Conservation (phyloP, 768 basidiomycete genomes). For the Naganishia randhawae region DNA sequence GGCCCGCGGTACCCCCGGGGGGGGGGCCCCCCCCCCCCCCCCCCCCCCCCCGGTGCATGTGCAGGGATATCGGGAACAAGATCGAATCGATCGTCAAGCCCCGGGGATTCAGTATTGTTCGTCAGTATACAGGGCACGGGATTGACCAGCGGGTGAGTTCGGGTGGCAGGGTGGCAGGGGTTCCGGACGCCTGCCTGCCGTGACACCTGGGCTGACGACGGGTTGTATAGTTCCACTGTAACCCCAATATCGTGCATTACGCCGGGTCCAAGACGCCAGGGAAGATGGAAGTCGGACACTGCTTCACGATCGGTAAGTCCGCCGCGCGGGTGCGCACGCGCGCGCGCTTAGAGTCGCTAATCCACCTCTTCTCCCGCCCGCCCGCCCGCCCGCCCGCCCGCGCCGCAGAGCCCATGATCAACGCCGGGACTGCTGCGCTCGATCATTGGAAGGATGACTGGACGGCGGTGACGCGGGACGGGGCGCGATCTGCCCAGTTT, state of each 20-base stretch:
- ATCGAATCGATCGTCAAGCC: conserved; percentile 75
- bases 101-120: conserved; percentile 82
- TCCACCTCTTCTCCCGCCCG: no score
- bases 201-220: not conserved
- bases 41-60: no score
- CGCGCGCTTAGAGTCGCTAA: not conserved
- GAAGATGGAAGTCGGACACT: conserved; percentile 76
- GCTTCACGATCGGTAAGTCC: conserved; percentile 54
- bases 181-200: not conserved
- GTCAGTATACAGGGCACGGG: conserved; percentile 88
- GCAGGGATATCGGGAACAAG: conserved; percentile 50
- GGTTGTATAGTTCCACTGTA: conserved; percentile 63
- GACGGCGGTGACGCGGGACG: conserved; percentile 91
- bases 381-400: no score
- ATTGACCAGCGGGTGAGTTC: conserved; percentile 60
- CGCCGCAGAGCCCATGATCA: conserved; percentile 69
- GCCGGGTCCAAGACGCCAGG: conserved; percentile 90
- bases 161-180: not conserved
- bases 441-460: conserved; percentile 58
- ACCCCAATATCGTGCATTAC: conserved; percentile 90
- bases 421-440: conserved; percentile 61
- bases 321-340: conserved; percentile 56
- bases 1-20: no score
- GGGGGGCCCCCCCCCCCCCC: no score
- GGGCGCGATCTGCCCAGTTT: conserved; percentile 88